Evolutionary conservation across 768 basidiomycete species (phyloP), one percentile per base, ranked within the genome.

Genomic region (Trametes elegans): DNA sequence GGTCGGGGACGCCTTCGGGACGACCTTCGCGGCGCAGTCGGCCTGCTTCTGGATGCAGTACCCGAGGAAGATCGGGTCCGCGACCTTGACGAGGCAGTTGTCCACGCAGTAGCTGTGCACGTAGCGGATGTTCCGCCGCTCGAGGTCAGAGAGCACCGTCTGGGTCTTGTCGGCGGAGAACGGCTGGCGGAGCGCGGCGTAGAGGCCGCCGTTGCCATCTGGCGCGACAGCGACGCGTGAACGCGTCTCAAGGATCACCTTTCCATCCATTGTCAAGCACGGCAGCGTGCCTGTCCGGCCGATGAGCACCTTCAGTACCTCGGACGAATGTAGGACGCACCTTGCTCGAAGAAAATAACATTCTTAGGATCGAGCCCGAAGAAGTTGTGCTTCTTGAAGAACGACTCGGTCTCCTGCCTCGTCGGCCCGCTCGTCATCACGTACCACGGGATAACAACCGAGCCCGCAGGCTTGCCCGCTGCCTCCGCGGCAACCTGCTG

Each of bases 401-500:
- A 98, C 24, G 74, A 74, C 70, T 92, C 90, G 21, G 97, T 98
- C 31, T 87, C 89, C 35, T 73, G 76, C 61, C 93, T 83, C 31
- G 97, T 99, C 34, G 96, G 97, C 21, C 95, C 95, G 67, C 91
- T 94, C 53, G 96, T 98, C 97, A 99, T 99, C 66, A 99, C 85
- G 74, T 98, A 98, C 97, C 97, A 98, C 32, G 92, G 91, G 53
- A 98, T 83, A 48, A 82, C 70, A 49, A 92, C 89, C 1, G 82
- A 80, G 44, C 80, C 83, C 16, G 72, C 67, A 14, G 80, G 71
- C 64, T 84, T 84, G 34, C 71, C 67, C 44, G 64, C 68, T 57
- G 81, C 74, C 32, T 78, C 67, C 68, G 83, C 85, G 0, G 93
- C 93, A 48, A 96, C 69, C 28, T 74, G 74, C 71, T 96, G 90